Evolutionary conservation across 2,329 filamentous ascomycete species (phyloP).

Genomic region (Apiospora hydei): DNA sequence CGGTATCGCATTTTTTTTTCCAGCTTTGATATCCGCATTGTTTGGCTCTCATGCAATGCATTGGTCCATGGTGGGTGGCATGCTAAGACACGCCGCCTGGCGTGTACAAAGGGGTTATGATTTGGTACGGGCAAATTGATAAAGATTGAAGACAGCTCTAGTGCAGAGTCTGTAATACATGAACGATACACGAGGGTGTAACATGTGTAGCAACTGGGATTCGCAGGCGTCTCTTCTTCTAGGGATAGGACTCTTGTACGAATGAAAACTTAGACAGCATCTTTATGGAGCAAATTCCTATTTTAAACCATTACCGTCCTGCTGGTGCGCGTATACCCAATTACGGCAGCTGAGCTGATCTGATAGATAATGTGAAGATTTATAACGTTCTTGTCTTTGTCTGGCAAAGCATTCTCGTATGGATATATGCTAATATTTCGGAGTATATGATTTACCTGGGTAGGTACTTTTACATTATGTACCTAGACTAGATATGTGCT

Average conservation of each 20-base stretch:
- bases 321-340: too few relatives aligned
- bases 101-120: constrained; percentile 1
- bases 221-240: background rate
- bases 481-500: too few relatives aligned
- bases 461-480: too few relatives aligned
- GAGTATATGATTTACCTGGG: too few relatives aligned
- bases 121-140: constrained; percentile 8
- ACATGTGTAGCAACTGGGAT: background rate
- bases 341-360: too few relatives aligned
- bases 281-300: background rate
- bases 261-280: background rate
- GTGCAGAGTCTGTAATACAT: constrained; percentile 24
- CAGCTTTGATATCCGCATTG: constrained; percentile 21
- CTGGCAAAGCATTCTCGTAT: too few relatives aligned
- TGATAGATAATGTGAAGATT: too few relatives aligned
- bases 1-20: constrained; percentile 14
- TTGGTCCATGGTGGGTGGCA: background rate
- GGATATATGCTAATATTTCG: too few relatives aligned
- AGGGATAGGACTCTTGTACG: background rate
- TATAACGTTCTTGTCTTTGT: too few relatives aligned
- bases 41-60: constrained; percentile 3
- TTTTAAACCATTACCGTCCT: background rate
- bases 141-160: constrained; percentile 24
- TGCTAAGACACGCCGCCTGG: background rate
- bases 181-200: background rate